Base-by-base conservation (phyloP, 2,329 filamentous ascomycete genomes). In the Fusarium pseudoanthophilum region DNA sequence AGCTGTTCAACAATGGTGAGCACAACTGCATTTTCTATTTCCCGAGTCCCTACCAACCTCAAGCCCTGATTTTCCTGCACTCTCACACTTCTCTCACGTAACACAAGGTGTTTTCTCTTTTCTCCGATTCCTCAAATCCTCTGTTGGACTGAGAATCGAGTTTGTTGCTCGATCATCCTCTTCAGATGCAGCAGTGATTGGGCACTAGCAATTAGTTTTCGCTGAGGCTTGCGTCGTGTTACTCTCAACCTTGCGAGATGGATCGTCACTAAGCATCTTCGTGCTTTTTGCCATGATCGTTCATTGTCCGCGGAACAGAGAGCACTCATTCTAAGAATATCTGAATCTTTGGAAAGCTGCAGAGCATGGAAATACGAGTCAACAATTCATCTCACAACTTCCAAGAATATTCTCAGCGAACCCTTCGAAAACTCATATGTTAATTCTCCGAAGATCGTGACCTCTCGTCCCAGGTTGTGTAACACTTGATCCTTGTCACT, bases 1-100 rank as follows among this genome's bases (percentile, higher is more conserved):
- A 30, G 96, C 95, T 2, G 96, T 99, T 26, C 95, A 97, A 80
- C 95, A 98, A 86, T 98, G 93, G 93, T 92, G 84, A 71, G 82
- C 75, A 51, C 68, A 43, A 26, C 16, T 40, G 18, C 24, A 34
- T 67, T 40, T 32, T 21, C 34, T 26, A 21, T 40, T 24, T n/a
- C 30, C 20, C 20, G 9, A n/a, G 32, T 37, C 36, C 13, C 36
- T 28, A 45, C 34, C 36, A 34, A 48, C 24, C 11, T 30, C 24
- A 52, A 30, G 36, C 36, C 36, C 28, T 40, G 42, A 43, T 32
- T 37, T 51, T 46, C 58, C 36, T 40, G 21, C 40, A 43, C 16
- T 24, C 43, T 48, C 26, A 20, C 20, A 20, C 40, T 36, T 39
- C 21, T 32, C 36, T 32, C 36, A 24, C 24, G 39, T 43, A 56